phyloP scores from a whole-genome alignment of 345 rosid genomes.

The Eucalyptus tenuipes region DNA sequence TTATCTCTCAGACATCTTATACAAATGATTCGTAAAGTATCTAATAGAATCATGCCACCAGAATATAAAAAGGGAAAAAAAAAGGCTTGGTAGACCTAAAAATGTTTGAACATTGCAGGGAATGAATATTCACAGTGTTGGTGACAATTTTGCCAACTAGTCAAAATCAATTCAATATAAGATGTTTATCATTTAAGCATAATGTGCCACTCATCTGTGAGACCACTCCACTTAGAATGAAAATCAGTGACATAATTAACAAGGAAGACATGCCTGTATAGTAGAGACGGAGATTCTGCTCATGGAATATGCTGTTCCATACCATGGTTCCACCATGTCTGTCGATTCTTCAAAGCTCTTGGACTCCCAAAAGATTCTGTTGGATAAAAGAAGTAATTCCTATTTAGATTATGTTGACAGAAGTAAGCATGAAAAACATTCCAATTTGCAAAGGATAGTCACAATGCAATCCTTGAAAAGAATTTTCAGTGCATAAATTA shows the following conservation, averaged over 20 bases:
- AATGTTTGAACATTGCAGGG: neutral
- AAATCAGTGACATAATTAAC: neutral
- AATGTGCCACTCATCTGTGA: neutral
- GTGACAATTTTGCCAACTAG: neutral
- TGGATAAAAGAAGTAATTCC: neutral
- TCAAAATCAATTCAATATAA: neutral
- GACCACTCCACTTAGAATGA: neutral
- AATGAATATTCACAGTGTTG: neutral
- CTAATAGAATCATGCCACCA: neutral
- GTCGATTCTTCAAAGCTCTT: slow-evolving; percentile 81
- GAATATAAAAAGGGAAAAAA: neutral
- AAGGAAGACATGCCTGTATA: slow-evolving; percentile 41
- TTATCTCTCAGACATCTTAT: neutral
- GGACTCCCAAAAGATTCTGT: slow-evolving; percentile 89
- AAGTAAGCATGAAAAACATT: neutral
- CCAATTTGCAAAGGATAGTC: neutral
- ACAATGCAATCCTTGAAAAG: neutral
- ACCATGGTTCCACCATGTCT: slow-evolving; percentile 81
- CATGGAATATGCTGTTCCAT: slow-evolving; percentile 67
- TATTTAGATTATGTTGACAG: neutral
- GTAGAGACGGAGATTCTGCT: slow-evolving; percentile 39
- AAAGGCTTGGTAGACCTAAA: neutral
- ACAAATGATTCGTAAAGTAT: neutral
- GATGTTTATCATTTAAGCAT: neutral
- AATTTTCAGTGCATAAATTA: neutral